Evolutionary conservation across 345 rosid species (phyloP), one percentile per base, ranked within the genome.

Genomic region (Melastoma malabathricum): DNA sequence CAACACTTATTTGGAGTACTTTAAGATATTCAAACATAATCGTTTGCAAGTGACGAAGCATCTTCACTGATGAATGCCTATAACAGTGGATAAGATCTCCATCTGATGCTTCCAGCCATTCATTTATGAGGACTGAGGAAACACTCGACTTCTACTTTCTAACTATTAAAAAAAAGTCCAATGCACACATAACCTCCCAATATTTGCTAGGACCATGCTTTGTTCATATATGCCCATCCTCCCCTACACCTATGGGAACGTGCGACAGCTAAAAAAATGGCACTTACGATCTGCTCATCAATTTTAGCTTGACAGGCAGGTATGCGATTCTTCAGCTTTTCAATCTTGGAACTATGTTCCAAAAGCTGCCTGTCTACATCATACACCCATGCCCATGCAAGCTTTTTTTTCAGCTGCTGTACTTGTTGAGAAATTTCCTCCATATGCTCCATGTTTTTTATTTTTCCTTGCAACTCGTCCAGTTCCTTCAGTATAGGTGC

Each of bases 371-470:
- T 71, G 59, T 92, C 96, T 47, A 77, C 80, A 65, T 74, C 78
- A 56, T 84, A 92, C 34, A 87, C 96, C 92, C 85, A 86, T 8
- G 96, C 80, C 98, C 98, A 92, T 41, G 98, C 98, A 44, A 92
- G 83, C 68, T 78, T 82, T 67, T 82, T 86, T 62, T 72, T 84
- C 63, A 92, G 63, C 46, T 71, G 82, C 55, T 82, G 83, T 64
- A 72, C 75, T 72, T 75, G 69, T 59, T 68, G 89, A 49, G 95
- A 73, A 47, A 92, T 72, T 72, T 80, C 81, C 63, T 84, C 98
- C 52, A 92, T 73, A 47, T 75, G 96, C 72, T 92, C 92, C 92
- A 87, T 79, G 69, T 68, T 84, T 74, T 76, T 81, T 39, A 92
- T 92, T 72, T 82, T 82, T 56, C 60, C 72, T 60, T 70, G 75